Conservation (phyloP, 2,329 filamentous ascomycete genomes). For the Intubia oerlemansii region DNA sequence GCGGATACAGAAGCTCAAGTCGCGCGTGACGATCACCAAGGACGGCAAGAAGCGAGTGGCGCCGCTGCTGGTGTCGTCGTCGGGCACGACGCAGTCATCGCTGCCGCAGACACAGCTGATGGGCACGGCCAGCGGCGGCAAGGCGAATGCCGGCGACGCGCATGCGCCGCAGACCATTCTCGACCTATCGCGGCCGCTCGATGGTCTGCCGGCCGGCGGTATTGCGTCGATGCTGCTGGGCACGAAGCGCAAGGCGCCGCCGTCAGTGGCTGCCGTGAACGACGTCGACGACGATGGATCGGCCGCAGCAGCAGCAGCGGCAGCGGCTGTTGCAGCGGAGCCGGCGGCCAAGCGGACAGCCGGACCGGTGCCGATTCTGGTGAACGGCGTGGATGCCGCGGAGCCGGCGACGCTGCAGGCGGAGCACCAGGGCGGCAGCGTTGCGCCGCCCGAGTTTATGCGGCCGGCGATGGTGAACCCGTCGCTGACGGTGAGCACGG, state of each 20-base stretch:
- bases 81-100: slow-evolving; percentile 69
- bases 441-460: slow-evolving; percentile 59
- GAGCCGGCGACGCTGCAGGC: slow-evolving; percentile 49
- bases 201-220: slow-evolving; percentile 78
- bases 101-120: slow-evolving; percentile 76
- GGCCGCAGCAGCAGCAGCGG: slow-evolving; percentile 1
- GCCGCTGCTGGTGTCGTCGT: slow-evolving; percentile 76
- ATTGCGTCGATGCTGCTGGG: slow-evolving; percentile 70
- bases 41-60: slow-evolving; percentile 94
- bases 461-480: slow-evolving; percentile 76
- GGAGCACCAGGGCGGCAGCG: slow-evolving; percentile 26
- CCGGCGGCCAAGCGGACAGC: slow-evolving; percentile 1
- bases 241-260: slow-evolving; percentile 80
- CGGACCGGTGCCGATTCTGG: slow-evolving; percentile 37
- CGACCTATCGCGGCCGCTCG: slow-evolving; percentile 83
- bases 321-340: slow-evolving; percentile 10
- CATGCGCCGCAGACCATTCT: slow-evolving; percentile 61
- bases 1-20: slow-evolving; percentile 47
- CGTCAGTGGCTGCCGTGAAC: slow-evolving; percentile 38
- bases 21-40: slow-evolving; percentile 83
- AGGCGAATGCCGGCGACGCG: slow-evolving; percentile 41
- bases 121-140: slow-evolving; percentile 42
- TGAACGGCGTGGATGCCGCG: slow-evolving; percentile 57
- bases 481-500: slow-evolving; percentile 58
- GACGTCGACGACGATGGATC: slow-evolving; percentile 48